Evolutionary conservation across 108 stramenopile species (phyloP).

Genomic region (Schizochytrium sp.): DNA sequence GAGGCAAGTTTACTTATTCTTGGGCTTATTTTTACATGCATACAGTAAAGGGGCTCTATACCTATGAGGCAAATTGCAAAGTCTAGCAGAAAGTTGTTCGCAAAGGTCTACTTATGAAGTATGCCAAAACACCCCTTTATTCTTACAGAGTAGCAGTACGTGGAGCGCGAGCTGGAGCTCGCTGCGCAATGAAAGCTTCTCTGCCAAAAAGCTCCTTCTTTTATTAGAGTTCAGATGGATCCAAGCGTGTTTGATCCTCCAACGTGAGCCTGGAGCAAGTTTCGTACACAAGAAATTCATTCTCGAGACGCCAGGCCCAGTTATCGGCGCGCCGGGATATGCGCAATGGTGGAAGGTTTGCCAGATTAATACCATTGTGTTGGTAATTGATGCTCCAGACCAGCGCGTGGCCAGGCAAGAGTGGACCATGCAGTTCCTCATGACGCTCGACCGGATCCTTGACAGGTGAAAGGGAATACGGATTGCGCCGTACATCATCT

Average conservation of each 20-base stretch:
- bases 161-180: too few relatives aligned
- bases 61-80: too few relatives aligned
- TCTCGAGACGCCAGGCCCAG: slow-evolving; percentile 23
- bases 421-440: not conserved
- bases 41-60: too few relatives aligned
- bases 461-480: not conserved
- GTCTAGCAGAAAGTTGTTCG: too few relatives aligned
- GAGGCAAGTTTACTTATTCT: too few relatives aligned
- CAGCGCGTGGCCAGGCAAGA: slow-evolving; percentile 18
- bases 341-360: not conserved
- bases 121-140: too few relatives aligned
- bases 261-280: not conserved
- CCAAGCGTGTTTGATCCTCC: not conserved
- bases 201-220: too few relatives aligned
- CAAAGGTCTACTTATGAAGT: too few relatives aligned
- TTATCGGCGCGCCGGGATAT: slow-evolving; percentile 2
- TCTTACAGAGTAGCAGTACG: too few relatives aligned
- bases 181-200: too few relatives aligned
- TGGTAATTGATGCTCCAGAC: not conserved
- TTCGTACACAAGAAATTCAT: slow-evolving; percentile 27
- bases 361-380: not conserved
- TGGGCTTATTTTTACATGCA: too few relatives aligned
- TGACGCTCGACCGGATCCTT: slow-evolving; percentile 35
- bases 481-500: not conserved
- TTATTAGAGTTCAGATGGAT: not conserved